Conservation (phyloP, 768 basidiomycete species). For the Leucosporidium creatinivorum region DNA sequence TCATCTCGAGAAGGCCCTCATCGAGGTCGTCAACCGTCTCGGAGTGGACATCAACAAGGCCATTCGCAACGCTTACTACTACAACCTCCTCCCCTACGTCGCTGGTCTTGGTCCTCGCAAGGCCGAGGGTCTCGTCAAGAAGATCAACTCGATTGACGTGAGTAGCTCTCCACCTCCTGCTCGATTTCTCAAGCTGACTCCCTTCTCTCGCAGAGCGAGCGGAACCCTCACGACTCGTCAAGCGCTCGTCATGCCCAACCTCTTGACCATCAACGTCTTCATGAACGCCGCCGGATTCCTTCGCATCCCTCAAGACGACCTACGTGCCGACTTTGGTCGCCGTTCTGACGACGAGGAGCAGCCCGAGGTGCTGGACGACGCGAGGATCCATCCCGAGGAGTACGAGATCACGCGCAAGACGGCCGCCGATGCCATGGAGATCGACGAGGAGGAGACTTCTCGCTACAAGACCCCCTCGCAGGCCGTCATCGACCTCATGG, state of each 20-base stretch:
- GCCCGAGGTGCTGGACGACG: constrained; percentile 85
- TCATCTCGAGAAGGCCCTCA: constrained; percentile 75
- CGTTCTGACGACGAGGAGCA: constrained; percentile 58
- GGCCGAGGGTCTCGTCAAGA: constrained; percentile 71
- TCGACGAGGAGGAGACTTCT: constrained; percentile 94
- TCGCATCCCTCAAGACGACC: constrained; percentile 65
- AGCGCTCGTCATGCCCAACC: constrained; percentile 71
- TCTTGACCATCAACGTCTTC: constrained; percentile 80
- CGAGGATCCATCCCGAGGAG: constrained; percentile 93
- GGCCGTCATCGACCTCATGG: constrained; percentile 77
- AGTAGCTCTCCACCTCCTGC: no score
- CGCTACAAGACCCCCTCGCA: constrained; percentile 71
- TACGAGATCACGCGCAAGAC: constrained; percentile 97
- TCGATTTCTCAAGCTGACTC: constrained; percentile 8
- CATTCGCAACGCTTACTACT: constrained; percentile 79
- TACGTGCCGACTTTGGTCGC: constrained; percentile 47
- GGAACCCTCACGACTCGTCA: constrained; percentile 78
- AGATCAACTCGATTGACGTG: constrained; percentile 63
- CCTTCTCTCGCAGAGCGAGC: constrained; percentile 54
- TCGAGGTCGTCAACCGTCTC: constrained; percentile 82
- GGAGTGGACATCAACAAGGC: constrained; percentile 96
- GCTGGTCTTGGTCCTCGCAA: constrained; percentile 93
- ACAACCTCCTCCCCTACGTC: constrained; percentile 77
- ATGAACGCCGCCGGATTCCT: constrained; percentile 89
- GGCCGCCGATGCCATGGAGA: constrained; percentile 92